Evolutionary conservation across 164 flowering plant genomes (phyloP), one percentile per base, ranked within the genome.

Genomic region (Paratinospora sagittata): DNA sequence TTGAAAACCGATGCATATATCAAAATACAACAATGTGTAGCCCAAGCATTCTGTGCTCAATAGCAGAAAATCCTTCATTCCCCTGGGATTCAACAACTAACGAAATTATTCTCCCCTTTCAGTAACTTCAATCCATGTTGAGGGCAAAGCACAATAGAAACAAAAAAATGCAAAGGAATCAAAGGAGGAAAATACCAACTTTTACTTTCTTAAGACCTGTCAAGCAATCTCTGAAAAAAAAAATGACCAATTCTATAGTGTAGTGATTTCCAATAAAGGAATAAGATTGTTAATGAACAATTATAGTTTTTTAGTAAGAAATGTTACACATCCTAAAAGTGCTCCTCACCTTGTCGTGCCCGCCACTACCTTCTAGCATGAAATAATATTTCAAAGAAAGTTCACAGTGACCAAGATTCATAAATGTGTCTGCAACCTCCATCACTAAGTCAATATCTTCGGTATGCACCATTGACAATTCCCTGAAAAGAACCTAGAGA

Each of bases 301-400:
- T 55, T 55, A n/a, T n/a, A 21, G 24, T n/a, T n/a, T 6, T 55
- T n/a, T 55, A 55, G 0, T 17, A 55, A 55, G 23, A 23, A 55
- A 55, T 17, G 10, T 6, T 19, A 8, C n/a, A 52, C 21, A 52
- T 52, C 58, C 58, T 52, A 52, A 2, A n/a, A 1, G 2, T 55
- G 8, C 23, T 45, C 27, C 84, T 75, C 82, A 90, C 92, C 76
- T 75, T 72, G 61, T 76, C 69, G 73, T 71, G 67, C 34, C 70
- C 72, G 71, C 34, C 68, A 63, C 64, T 74, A 62, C 72, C 82
- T 55, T 84, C 89, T 73, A 86, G 76, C 84, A 86, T 73, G 63
- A 78, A 70, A 76, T 85, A 89, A 76, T 83, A 89, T 74, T 81
- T 85, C 80, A 91, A 75, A 27, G 91, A 92, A 74, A 70, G 75